Evolutionary conservation across 768 basidiomycete genomes (phyloP).

Genomic region (Lactarius indigo): DNA sequence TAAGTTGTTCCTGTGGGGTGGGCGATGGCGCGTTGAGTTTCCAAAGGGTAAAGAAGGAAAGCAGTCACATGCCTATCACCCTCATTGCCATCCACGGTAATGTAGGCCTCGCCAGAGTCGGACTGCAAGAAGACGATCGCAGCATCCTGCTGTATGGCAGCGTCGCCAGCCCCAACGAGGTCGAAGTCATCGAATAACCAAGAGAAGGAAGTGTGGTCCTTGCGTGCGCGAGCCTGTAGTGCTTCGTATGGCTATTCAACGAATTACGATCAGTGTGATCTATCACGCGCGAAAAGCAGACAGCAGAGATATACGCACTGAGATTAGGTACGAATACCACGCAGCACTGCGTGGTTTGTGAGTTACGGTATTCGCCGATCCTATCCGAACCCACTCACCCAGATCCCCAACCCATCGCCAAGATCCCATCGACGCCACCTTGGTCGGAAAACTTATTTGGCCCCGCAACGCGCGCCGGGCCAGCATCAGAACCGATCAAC

Average conservation of each 20-base stretch:
- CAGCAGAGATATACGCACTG: conserved; percentile 40
- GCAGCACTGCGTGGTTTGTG: conserved; percentile 46
- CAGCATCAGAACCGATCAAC: conserved; percentile 56
- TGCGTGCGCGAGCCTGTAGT: conserved; percentile 67
- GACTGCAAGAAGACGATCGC: conserved; percentile 49
- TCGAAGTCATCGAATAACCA: conserved; percentile 75
- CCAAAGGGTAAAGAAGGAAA: not conserved
- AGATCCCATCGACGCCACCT: conserved; percentile 49
- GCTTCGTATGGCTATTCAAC: conserved; percentile 66
- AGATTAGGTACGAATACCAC: conserved; percentile 74
- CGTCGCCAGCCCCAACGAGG: conserved; percentile 41
- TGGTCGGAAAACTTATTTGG: conserved; percentile 48
- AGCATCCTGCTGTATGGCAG: conserved; percentile 45
- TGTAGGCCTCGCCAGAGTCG: conserved; percentile 43
- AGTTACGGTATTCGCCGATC: too few relatives aligned
- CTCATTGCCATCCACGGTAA: conserved; percentile 54
- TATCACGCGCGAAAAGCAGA: not conserved
- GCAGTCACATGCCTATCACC: conserved; percentile 50
- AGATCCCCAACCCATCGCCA: conserved; percentile 93
- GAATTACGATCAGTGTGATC: not conserved
- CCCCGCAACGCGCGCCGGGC: conserved; percentile 38
- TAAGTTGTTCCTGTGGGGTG: conserved; percentile 32
- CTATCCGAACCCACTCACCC: conserved; percentile 38
- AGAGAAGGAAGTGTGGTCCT: conserved; percentile 59
- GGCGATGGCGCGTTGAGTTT: too few relatives aligned